These are phyloP conservation scores for Syzygium malaccense DNA, from an alignment of 441 rosid species.

Conservation along the genomic window DNA sequence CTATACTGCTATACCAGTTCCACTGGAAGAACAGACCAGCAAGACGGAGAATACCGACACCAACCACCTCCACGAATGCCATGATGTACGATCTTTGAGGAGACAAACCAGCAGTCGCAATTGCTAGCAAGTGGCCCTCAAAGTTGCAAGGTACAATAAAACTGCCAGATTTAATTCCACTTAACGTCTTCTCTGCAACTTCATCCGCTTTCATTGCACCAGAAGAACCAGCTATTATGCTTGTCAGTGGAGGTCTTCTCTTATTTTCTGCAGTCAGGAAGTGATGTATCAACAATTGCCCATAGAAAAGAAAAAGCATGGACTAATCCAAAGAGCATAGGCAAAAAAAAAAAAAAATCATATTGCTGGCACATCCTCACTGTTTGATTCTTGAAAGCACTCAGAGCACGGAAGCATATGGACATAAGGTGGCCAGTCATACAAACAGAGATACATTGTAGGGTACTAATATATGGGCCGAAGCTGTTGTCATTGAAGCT, in stretches of 20 bases:
- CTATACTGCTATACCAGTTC: slow-evolving; percentile 74
- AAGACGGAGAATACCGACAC: slow-evolving; percentile 41
- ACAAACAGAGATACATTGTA: neutral
- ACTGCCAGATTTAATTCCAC: slow-evolving; percentile 66
- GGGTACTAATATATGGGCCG: neutral
- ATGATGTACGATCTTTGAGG: slow-evolving; percentile 75
- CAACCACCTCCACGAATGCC: slow-evolving; percentile 74
- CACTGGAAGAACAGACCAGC: slow-evolving; percentile 62
- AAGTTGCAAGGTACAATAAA: slow-evolving; percentile 71
- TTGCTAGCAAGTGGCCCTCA: slow-evolving; percentile 56
- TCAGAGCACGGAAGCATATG: neutral
- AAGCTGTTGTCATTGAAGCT: neutral
- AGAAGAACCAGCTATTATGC: slow-evolving; percentile 58
- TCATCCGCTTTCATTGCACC: slow-evolving; percentile 74
- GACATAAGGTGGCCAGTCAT: neutral
- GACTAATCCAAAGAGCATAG: neutral
- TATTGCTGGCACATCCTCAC: neutral
- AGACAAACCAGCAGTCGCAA: slow-evolving; percentile 72
- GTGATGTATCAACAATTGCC: neutral
- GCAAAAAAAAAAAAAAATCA: neutral
- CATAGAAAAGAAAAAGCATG: neutral
- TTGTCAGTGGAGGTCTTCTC: slow-evolving; percentile 57
- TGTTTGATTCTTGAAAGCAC: neutral
- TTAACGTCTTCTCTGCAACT: slow-evolving; percentile 68
- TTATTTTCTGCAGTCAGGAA: slow-evolving; percentile 46